phyloP scores from a whole-genome alignment of 495 filamentous ascomycete genomes.

The Daldinia vernicosa region DNA sequence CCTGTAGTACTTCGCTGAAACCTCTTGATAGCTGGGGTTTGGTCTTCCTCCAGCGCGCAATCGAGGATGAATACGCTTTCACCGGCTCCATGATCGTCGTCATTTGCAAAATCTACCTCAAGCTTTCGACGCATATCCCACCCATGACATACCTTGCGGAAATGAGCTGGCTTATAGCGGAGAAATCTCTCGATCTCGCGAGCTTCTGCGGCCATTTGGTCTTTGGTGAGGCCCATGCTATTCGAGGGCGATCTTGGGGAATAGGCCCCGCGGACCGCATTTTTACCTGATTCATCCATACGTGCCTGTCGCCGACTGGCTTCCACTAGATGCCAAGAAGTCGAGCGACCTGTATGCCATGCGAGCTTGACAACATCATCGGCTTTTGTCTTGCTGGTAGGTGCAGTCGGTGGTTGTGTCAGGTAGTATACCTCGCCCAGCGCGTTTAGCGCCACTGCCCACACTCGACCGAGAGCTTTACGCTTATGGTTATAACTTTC shows the following conservation, averaged over 20 bases:
- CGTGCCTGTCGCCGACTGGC: constrained; percentile 73
- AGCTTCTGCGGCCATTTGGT: constrained; percentile 78
- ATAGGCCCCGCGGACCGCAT: constrained; percentile 55
- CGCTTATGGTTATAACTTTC: constrained; percentile 77
- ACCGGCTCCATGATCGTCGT: constrained; percentile 75
- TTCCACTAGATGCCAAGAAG: constrained; percentile 82
- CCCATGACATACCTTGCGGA: constrained; percentile 77
- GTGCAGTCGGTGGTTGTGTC: constrained; percentile 66
- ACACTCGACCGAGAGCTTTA: constrained; percentile 73
- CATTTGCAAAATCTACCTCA: constrained; percentile 88
- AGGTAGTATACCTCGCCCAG: constrained; percentile 91
- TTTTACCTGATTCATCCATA: constrained; percentile 70
- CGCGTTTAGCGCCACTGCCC: constrained; percentile 89
- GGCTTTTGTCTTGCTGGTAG: constrained; percentile 51
- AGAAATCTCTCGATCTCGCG: constrained; percentile 82
- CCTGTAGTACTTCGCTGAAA: constrained; percentile 39
- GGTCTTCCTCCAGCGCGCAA: constrained; percentile 69
- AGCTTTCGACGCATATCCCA: constrained; percentile 94
- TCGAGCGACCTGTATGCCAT: constrained; percentile 81
- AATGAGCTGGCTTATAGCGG: constrained; percentile 76
- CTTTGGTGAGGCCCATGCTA: constrained; percentile 72
- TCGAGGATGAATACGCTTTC: constrained; percentile 79
- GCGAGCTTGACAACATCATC: constrained; percentile 68
- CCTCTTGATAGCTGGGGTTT: constrained; percentile 48
- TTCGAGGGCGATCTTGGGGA: constrained; percentile 58